These are phyloP conservation scores for Xerocomellus intermedius DNA, from an alignment of 768 basidiomycete species.

Conservation along the genomic window DNA sequence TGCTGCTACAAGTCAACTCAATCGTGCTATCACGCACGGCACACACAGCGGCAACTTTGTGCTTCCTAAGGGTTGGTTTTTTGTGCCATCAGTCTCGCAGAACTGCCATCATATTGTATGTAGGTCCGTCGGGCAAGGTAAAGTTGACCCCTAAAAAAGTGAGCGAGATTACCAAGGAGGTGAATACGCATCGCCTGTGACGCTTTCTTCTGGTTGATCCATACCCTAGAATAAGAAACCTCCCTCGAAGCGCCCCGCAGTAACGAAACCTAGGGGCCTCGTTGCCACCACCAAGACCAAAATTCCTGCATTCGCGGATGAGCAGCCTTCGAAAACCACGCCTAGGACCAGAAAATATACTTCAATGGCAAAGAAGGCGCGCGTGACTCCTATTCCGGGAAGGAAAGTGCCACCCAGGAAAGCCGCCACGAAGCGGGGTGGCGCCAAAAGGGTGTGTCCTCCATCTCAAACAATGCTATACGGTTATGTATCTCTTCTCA, in stretches of 20 bases:
- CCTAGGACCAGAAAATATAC: constrained; percentile 19
- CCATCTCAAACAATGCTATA: not conserved
- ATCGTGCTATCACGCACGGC: constrained; percentile 54
- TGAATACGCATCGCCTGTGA: not conserved
- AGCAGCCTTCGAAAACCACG: not conserved
- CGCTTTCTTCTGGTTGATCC: not conserved
- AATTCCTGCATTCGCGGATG: not conserved
- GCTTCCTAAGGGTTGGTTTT: constrained; percentile 51
- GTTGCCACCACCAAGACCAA: not conserved
- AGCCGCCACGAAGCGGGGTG: not conserved
- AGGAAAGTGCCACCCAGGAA: constrained; percentile 9
- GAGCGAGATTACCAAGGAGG: constrained; percentile 16
- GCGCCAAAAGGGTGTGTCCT: constrained; percentile 9
- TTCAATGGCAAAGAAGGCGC: constrained; percentile 28
- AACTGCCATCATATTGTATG: not conserved
- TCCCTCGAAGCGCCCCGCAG: not conserved
- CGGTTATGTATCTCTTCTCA: not conserved
- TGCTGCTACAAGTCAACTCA: constrained; percentile 47
- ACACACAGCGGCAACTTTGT: constrained; percentile 49
- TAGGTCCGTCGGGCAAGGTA: constrained; percentile 30
- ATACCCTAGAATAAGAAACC: constrained; percentile 15
- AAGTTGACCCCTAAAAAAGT: constrained; percentile 20
- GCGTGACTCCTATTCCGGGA: constrained; percentile 3
- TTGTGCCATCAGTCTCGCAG: not conserved
- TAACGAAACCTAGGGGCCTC: not conserved